Conservation (phyloP, 495 filamentous ascomycete genomes). For the Daldinia caldariorum region DNA sequence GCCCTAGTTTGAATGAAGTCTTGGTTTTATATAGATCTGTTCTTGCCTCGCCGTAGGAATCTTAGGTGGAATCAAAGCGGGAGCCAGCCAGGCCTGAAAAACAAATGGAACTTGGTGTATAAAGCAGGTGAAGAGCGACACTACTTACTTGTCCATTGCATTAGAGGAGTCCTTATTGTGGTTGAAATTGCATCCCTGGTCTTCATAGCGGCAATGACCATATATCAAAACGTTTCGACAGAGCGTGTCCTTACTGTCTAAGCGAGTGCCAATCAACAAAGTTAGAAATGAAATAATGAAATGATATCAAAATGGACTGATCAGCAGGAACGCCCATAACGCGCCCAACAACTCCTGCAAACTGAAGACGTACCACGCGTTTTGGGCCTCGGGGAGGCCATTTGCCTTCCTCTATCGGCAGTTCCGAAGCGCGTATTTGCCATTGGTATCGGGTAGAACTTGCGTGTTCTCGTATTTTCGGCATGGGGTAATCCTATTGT, state of each 20-base stretch:
- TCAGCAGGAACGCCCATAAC: neutral
- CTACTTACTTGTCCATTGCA: conserved; percentile 67
- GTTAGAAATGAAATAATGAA: conserved; percentile 4
- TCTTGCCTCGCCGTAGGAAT: conserved; percentile 11
- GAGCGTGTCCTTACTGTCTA: conserved; percentile 79
- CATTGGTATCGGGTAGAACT: conserved; percentile 46
- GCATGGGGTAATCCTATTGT: conserved; percentile 34
- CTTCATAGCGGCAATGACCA: conserved; percentile 90
- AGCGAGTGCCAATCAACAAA: conserved; percentile 9
- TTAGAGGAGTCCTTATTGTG: conserved; percentile 72
- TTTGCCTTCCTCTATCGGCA: conserved; percentile 59
- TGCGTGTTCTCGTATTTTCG: conserved; percentile 34
- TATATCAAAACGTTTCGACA: conserved; percentile 96
- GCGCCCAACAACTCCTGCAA: neutral
- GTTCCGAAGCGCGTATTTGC: conserved; percentile 55
- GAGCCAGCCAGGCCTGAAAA: conserved; percentile 10
- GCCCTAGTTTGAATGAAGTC: neutral
- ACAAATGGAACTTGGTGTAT: neutral
- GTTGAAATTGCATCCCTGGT: conserved; percentile 91
- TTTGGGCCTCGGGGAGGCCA: conserved; percentile 62
- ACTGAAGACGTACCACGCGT: conserved; percentile 54
- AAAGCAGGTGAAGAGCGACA: neutral
- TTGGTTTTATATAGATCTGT: conserved; percentile 16
- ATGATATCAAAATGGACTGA: neutral
- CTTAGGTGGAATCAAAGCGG: conserved; percentile 17